A percentile compares a stretch with the other conserved stretches of the same genome.
These are phyloP conservation scores for Rostrohypoxylon terebratum DNA, from an alignment of 495 filamentous ascomycete genomes.

Conservation along the genomic window DNA sequence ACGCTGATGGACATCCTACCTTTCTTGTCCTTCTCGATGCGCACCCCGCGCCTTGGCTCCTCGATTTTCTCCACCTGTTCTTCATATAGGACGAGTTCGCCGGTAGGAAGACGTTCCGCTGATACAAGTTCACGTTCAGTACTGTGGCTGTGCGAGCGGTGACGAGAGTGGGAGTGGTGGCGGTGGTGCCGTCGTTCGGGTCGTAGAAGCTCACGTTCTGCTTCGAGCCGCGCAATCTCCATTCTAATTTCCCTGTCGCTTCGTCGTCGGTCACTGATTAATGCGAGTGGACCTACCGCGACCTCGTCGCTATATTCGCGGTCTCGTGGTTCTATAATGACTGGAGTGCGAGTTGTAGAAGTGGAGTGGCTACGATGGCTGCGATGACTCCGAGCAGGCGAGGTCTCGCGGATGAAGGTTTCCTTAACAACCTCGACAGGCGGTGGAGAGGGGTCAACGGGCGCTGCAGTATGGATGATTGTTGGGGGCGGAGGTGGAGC, in stretches of 20 bases:
- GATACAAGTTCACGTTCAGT: constrained; percentile 58
- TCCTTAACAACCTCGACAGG: constrained; percentile 57
- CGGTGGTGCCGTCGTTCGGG: constrained; percentile 47
- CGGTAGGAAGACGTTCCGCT: constrained; percentile 60
- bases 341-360: constrained; percentile 43
- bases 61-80: constrained; percentile 65
- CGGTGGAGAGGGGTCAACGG: constrained; percentile 53
- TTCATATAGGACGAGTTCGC: constrained; percentile 66
- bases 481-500: constrained; percentile 48
- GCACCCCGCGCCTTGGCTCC: constrained; percentile 66
- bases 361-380: constrained; percentile 46
- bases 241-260: constrained; percentile 67
- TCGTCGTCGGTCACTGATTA: constrained; percentile 59
- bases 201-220: constrained; percentile 46
- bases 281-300: constrained; percentile 64
- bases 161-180: constrained; percentile 40
- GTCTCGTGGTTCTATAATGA: constrained; percentile 54
- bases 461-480: constrained; percentile 55
- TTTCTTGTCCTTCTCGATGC: constrained; percentile 84
- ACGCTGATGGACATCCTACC: constrained; percentile 81
- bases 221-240: constrained; percentile 70
- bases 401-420: constrained; percentile 54
- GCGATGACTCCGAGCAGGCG: constrained; percentile 51
- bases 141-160: constrained; percentile 49
- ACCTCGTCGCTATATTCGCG: constrained; percentile 59